Percentiles rank a stretch among this genome's conserved stretches.
These are phyloP conservation scores for Claviceps sp. DNA, from an alignment of 2,329 filamentous ascomycete species.

Conservation along the genomic window DNA sequence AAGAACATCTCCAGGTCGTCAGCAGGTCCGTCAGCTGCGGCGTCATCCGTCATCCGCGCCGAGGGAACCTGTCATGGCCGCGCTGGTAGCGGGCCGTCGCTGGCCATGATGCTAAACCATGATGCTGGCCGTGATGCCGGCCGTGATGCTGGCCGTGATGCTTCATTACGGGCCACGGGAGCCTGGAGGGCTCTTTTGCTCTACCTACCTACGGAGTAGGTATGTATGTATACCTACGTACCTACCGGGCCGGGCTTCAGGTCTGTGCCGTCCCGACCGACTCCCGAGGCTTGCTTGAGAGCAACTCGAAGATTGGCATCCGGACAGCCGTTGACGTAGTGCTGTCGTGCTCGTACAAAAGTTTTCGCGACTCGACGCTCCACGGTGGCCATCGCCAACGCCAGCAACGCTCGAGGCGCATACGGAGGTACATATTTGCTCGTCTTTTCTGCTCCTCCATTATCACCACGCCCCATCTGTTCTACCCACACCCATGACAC, in stretches of 20 bases:
- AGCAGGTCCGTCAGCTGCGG: no score
- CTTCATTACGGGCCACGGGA: no score
- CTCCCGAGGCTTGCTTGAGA: background rate
- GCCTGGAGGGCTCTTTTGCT: no score
- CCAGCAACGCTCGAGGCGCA: slow-evolving; percentile 1
- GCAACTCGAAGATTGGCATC: background rate
- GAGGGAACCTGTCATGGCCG: no score
- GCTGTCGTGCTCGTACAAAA: slow-evolving; percentile 1
- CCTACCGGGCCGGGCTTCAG: background rate
- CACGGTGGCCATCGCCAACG: background rate
- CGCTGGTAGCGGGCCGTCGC: no score
- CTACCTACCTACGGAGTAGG: no score
- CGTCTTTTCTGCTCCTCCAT: background rate
- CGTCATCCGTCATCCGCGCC: no score
- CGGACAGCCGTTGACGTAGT: slow-evolving; percentile 1
- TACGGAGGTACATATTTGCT: background rate
- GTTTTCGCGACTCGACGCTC: background rate
- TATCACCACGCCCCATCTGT: background rate
- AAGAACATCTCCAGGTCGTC: no score
- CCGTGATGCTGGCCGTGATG: no score
- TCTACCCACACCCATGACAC: background rate
- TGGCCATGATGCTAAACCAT: no score
- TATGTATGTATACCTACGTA: no score
- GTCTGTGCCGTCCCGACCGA: background rate
- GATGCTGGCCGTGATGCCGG: no score